Base-by-base conservation (phyloP, 352 stramenopile species). In the Phytophthora quininea region DNA sequence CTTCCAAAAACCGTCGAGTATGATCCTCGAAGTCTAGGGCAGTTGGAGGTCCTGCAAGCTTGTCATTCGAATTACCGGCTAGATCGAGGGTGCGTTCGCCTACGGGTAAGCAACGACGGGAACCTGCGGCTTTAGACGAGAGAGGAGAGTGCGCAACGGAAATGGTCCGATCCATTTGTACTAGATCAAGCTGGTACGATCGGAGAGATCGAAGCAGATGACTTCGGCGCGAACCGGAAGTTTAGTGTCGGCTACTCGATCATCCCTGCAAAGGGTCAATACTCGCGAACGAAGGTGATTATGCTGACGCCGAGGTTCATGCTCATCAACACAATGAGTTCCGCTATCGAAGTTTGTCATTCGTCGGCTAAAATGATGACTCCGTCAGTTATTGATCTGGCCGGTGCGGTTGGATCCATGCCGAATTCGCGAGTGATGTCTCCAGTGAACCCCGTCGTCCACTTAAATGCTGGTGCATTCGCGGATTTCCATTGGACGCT, bases 211-310 rank as follows among this genome's bases (percentile, higher is more conserved):
- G 84, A 93, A 61, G 69, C 85, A 3, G 77, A 80, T n/a, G 80
- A 93, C 62, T 89, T 78, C 27, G 76, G 64, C 24, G 63, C 69
- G 33, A 84, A 91, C 51, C 74, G 82, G 29, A 87, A 87, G 54
- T 93, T 88, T 70, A 91, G 82, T 38, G 88, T 96, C 27, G 89
- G 89, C 1, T 95, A 93, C 67, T 91, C 85, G 8, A 93, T 96
- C 37, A 83, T 70, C 27, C 73, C 82, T 11, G 89, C 83, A 2
- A 91, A 91, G 52, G 86, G 84, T 7, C 68, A 81, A 42, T 96
- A 95, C 50, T 93, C 89, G 37, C 75, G 89, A 40, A 95, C 89
- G 29, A 95, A 96, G 62, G 87, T 96, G 10, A 89, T 96, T 45
- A 96, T 92, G 80, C 67, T 96, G 42, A 92, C 88, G 15, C 89